Percentiles rank a stretch among this genome's conserved stretches.
These are phyloP conservation scores for Penicillium roqueforti DNA, from an alignment of 495 filamentous ascomycete genomes.

Conservation along the genomic window DNA sequence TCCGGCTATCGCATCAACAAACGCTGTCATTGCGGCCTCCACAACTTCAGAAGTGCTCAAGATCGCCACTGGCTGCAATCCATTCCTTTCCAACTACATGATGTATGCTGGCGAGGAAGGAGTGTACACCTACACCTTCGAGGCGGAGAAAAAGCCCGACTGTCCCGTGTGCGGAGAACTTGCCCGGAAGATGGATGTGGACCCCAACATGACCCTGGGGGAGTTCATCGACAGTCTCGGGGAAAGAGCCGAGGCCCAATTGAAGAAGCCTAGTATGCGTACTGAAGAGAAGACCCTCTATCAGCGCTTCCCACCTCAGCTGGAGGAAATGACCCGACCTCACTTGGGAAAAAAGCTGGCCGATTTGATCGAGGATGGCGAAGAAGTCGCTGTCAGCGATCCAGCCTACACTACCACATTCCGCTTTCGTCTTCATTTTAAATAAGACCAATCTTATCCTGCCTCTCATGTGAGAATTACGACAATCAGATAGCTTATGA, in stretches of 20 bases:
- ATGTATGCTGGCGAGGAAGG: constrained; percentile 96
- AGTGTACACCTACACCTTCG: constrained; percentile 95
- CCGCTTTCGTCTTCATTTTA: constrained; percentile 57
- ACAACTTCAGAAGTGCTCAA: constrained; percentile 98
- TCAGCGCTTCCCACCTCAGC: constrained; percentile 73
- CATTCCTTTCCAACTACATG: constrained; percentile 92
- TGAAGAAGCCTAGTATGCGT: constrained; percentile 86
- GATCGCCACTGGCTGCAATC: constrained; percentile 76
- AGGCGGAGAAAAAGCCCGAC: constrained; percentile 84
- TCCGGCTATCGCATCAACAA: constrained; percentile 95
- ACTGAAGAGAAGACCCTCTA: constrained; percentile 82
- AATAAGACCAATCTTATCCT: constrained; percentile 12
- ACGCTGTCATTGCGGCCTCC: constrained; percentile 90
- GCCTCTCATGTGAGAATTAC: background rate
- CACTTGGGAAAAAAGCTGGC: constrained; percentile 75
- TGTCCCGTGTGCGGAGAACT: constrained; percentile 91
- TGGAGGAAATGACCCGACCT: constrained; percentile 74
- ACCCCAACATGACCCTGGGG: constrained; percentile 67
- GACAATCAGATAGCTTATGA: constrained; percentile 8
- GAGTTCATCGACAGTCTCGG: constrained; percentile 85
- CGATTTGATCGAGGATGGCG: constrained; percentile 60
- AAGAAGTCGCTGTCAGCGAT: constrained; percentile 79
- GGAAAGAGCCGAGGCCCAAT: constrained; percentile 74
- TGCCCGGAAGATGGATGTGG: constrained; percentile 65
- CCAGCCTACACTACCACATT: constrained; percentile 73